These are phyloP conservation scores for Trichoderma citrinoviride DNA, from an alignment of 2,329 filamentous ascomycete genomes.

Conservation along the genomic window DNA sequence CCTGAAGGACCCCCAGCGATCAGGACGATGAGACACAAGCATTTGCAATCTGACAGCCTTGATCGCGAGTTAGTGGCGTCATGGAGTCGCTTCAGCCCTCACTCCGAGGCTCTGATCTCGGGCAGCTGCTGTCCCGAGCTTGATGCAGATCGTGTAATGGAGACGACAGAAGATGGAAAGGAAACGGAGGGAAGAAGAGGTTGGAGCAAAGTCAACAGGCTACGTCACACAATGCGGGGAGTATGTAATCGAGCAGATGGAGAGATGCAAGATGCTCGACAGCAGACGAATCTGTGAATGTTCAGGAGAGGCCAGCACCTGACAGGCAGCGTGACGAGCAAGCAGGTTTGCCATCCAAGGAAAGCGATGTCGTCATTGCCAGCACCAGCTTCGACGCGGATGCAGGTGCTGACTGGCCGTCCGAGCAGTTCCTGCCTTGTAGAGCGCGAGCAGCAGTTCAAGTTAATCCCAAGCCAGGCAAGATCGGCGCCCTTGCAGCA, in stretches of 20 bases:
- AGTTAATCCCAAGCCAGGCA: conserved; percentile 2
- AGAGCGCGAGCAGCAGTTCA: background rate
- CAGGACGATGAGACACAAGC: background rate
- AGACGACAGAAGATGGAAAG: background rate
- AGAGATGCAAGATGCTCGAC: background rate
- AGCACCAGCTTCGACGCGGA: background rate
- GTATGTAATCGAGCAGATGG: background rate
- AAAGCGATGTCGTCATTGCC: conserved; percentile 19
- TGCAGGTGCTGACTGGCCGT: no score
- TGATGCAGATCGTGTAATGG: conserved; percentile 1
- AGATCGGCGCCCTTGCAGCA: conserved; percentile 17
- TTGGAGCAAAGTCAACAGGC: background rate
- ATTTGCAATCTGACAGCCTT: background rate
- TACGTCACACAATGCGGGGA: conserved; percentile 20
- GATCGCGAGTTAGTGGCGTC: conserved; percentile 3
- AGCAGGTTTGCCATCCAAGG: conserved; percentile 11
- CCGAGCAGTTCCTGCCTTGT: no score
- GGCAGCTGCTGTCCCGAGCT: background rate
- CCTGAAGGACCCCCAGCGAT: background rate
- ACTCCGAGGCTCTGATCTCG: background rate
- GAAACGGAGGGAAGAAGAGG: background rate
- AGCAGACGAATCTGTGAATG: no score
- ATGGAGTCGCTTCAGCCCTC: background rate
- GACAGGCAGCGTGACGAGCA: background rate
- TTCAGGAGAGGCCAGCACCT: background rate